Conservation (phyloP, 257 asterid genomes). For the Solanum piurae region DNA sequence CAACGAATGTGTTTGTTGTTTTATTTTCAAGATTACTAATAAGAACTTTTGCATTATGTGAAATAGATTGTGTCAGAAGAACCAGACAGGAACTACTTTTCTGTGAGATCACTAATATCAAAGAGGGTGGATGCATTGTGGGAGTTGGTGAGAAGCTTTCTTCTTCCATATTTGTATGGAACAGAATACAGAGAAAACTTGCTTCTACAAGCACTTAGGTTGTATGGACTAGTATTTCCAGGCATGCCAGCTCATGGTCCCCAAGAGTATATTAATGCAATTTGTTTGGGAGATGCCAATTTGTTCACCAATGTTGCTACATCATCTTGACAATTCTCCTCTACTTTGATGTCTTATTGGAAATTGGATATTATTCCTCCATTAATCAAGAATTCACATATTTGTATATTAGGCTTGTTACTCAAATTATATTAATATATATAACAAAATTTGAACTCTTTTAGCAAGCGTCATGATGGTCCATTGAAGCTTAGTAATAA, state of each 20-base stretch:
- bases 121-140: conserved; percentile 36
- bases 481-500: background rate
- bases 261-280: conserved; percentile 47
- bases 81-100: conserved; percentile 29
- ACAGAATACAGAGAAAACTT: conserved; percentile 38
- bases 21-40: background rate
- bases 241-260: conserved; percentile 42
- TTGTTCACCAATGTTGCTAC: background rate
- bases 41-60: background rate
- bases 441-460: background rate
- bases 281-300: conserved; percentile 25
- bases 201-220: conserved; percentile 15
- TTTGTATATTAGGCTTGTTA: background rate
- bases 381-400: background rate
- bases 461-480: background rate
- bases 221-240: conserved; percentile 27
- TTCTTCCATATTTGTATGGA: conserved; percentile 35
- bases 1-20: background rate
- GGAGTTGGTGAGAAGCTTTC: conserved; percentile 51
- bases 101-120: background rate
- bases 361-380: background rate
- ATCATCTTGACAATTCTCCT: background rate
- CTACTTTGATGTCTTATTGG: conserved; percentile 24
- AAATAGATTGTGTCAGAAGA: conserved; percentile 32
- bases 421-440: background rate